Evolutionary conservation across 495 filamentous ascomycete species (phyloP).

Genomic region (Neurospora cerealis): DNA sequence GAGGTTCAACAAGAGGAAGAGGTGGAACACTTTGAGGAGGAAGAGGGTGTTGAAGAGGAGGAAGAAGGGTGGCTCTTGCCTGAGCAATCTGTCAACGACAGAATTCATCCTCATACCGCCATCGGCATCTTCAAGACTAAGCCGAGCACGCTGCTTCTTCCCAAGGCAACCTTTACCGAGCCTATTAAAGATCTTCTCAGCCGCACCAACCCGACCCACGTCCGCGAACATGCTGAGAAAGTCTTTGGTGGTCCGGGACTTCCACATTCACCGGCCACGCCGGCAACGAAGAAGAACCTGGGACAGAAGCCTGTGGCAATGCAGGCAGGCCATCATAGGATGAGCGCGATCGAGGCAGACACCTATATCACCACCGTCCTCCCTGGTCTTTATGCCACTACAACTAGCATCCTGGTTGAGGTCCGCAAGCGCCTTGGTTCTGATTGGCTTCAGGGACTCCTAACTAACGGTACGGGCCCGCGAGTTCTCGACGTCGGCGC

Average conservation of each 20-base stretch:
- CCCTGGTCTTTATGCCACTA: slow-evolving; percentile 68
- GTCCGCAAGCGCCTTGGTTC: slow-evolving; percentile 74
- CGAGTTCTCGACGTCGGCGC: slow-evolving; percentile 76
- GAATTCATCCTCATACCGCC: slow-evolving; percentile 56
- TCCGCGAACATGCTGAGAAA: slow-evolving; percentile 55
- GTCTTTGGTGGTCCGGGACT: slow-evolving; percentile 65
- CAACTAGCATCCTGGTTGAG: slow-evolving; percentile 68
- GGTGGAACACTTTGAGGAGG: slow-evolving; percentile 16
- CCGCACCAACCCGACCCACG: slow-evolving; percentile 59
- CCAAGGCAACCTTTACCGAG: slow-evolving; percentile 52
- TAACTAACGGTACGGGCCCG: slow-evolving; percentile 54
- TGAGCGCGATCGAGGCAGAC: slow-evolving; percentile 84
- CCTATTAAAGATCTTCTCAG: slow-evolving; percentile 57
- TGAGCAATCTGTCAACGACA: slow-evolving; percentile 3
- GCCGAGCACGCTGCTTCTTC: slow-evolving; percentile 63
- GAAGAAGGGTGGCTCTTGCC: background rate
- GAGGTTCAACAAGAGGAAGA: slow-evolving; percentile 24
- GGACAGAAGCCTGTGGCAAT: slow-evolving; percentile 62
- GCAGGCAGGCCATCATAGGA: slow-evolving; percentile 56
- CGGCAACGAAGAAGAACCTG: slow-evolving; percentile 24
- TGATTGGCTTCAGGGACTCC: slow-evolving; percentile 62
- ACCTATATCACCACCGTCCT: slow-evolving; percentile 68
- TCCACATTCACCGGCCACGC: slow-evolving; percentile 52
- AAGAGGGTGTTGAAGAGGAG: slow-evolving; percentile 23
- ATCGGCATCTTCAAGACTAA: slow-evolving; percentile 54